These are phyloP conservation scores for Malus hybrid DNA, from an alignment of 331 rosid species.

Conservation along the genomic window DNA sequence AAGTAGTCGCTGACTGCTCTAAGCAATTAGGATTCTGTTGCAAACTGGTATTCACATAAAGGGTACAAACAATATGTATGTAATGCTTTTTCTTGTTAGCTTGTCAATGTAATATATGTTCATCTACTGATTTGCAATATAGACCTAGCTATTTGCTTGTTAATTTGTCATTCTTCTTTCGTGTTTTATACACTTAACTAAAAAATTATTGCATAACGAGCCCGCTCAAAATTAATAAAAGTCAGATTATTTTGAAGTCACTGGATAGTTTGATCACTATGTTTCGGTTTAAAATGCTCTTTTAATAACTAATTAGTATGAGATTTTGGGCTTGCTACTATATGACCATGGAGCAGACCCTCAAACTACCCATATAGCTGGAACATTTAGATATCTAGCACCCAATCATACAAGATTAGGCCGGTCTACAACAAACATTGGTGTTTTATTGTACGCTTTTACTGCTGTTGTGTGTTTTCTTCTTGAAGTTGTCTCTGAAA, in stretches of 20 bases:
- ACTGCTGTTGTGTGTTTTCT: constrained; percentile 5
- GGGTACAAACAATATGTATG: neutral
- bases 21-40: neutral
- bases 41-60: neutral
- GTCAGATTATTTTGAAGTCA: no score
- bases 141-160: neutral
- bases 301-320: no score
- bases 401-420: constrained; percentile 26
- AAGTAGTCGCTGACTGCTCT: constrained; percentile 37
- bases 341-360: no score
- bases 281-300: no score
- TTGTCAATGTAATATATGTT: neutral
- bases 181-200: neutral
- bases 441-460: neutral
- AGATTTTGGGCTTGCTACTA: no score
- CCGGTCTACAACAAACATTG: constrained; percentile 18
- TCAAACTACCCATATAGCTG: no score
- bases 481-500: constrained; percentile 20
- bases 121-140: neutral
- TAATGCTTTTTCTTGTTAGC: neutral
- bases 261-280: no score
- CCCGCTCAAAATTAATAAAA: no score
- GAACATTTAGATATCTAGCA: constrained; percentile 19
- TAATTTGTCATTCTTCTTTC: no score
- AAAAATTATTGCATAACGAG: no score